Percentiles rank a stretch among this genome's conserved stretches.
Conservation (phyloP, 129 eudicot genomes). For the Silybum marianum region DNA sequence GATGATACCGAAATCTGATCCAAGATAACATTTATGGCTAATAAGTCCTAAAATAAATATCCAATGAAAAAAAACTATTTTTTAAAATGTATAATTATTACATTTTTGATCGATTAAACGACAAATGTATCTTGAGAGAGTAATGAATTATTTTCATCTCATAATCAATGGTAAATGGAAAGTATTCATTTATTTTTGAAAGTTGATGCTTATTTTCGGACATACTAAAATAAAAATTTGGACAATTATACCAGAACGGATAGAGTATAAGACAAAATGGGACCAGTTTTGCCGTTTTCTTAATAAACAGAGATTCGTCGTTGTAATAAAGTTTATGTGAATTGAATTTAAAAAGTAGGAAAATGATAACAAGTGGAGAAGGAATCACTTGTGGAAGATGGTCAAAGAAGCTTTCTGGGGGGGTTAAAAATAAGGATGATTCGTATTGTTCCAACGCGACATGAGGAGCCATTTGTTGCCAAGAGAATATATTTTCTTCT, state of each 20-base stretch:
- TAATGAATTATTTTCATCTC: not conserved
- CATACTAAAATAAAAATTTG: not conserved
- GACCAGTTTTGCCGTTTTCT: conserved; percentile 18
- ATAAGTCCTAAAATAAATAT: not conserved
- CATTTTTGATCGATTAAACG: not conserved
- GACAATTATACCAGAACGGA: not conserved
- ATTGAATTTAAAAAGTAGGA: not conserved
- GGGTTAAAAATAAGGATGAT: conserved; percentile 28
- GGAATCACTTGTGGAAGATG: conserved; percentile 23
- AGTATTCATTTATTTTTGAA: not conserved
- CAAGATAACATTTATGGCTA: not conserved
- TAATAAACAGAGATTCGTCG: not conserved
- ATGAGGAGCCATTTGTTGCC: conserved; percentile 37
- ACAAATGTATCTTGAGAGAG: too few relatives aligned
- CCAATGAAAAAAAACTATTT: not conserved
- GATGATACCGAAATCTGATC: not conserved
- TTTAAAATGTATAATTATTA: not conserved
- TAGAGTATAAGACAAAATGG: not conserved
- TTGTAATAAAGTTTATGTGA: not conserved
- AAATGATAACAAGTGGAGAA: conserved; percentile 29
- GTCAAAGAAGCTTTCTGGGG: conserved; percentile 26
- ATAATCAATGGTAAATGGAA: not conserved
- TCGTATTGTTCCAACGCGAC: conserved; percentile 37
- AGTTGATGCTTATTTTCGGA: not conserved
- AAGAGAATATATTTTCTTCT: conserved; percentile 19